These are phyloP conservation scores for Paramecium tetraurelia DNA, from an alignment of 73 alveolate species.

Conservation along the genomic window DNA sequence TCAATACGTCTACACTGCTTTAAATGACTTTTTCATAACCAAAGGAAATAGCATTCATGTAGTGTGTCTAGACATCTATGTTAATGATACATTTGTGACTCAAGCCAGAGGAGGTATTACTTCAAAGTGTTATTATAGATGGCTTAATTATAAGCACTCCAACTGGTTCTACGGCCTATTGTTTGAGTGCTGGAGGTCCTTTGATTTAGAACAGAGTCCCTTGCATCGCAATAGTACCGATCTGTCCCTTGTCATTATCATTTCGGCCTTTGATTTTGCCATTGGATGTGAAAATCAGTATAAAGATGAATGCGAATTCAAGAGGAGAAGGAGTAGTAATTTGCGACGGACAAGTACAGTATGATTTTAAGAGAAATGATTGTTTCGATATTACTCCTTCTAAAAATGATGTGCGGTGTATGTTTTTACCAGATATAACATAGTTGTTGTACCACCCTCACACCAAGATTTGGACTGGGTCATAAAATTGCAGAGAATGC, in stretches of 20 bases:
- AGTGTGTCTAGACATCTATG: constrained; percentile 50
- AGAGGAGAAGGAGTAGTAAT: constrained; percentile 56
- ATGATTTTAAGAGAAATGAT: constrained; percentile 28
- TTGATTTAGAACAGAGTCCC: constrained; percentile 87
- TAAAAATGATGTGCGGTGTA: constrained; percentile 49
- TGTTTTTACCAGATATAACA: neutral
- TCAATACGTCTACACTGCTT: neutral
- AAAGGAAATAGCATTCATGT: neutral
- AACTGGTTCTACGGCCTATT: constrained; percentile 97
- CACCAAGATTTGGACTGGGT: constrained; percentile 39
- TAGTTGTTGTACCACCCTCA: neutral
- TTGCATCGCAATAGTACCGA: constrained; percentile 82
- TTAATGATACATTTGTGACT: constrained; percentile 47
- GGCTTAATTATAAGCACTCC: constrained; percentile 89
- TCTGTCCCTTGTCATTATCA: constrained; percentile 91
- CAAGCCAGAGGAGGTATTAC: constrained; percentile 62
- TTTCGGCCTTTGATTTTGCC: constrained; percentile 95
- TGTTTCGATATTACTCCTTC: constrained; percentile 4
- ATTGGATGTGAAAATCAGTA: constrained; percentile 47
- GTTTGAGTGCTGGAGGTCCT: constrained; percentile 96
- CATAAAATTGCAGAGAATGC: constrained; percentile 48
- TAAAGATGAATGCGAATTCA: constrained; percentile 25
- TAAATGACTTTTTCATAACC: constrained; percentile 35
- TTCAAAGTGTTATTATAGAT: constrained; percentile 59
- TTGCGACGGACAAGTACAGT: constrained; percentile 56